phyloP scores from a whole-genome alignment of 2,329 filamentous ascomycete genomes.

The Colletotrichum sp. region DNA sequence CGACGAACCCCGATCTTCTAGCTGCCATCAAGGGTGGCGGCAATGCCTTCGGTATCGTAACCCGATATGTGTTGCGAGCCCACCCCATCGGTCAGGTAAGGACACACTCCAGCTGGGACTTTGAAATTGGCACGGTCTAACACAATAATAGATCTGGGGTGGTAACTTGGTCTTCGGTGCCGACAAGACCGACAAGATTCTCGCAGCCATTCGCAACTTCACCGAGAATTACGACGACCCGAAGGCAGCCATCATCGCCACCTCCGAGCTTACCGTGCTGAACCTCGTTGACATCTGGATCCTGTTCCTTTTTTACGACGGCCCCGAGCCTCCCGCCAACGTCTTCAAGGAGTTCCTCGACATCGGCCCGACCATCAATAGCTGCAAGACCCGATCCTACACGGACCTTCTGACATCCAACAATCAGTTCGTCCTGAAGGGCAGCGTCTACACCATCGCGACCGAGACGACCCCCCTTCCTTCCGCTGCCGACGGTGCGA shows the following conservation, averaged over 20 bases:
- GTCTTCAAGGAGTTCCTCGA: conserved; percentile 63
- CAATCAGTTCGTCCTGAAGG: conserved; percentile 34
- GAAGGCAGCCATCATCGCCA: conserved; percentile 66
- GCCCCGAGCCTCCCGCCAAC: conserved; percentile 52
- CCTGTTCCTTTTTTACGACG: conserved; percentile 69
- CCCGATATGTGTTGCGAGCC: conserved; percentile 48
- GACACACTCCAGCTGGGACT: not conserved
- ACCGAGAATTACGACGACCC: conserved; percentile 60
- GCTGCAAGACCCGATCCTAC: conserved; percentile 51
- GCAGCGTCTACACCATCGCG: conserved; percentile 40
- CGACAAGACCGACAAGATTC: conserved; percentile 37
- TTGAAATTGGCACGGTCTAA: not conserved
- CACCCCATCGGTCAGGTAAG: conserved; percentile 36
- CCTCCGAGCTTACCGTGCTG: conserved; percentile 49
- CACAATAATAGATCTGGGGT: conserved; percentile 39
- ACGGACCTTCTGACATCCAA: conserved; percentile 50
- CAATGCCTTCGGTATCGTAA: conserved; percentile 61
- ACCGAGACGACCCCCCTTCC: conserved; percentile 43
- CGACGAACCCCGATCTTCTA: conserved; percentile 53
- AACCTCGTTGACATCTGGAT: conserved; percentile 59
- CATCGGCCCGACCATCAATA: conserved; percentile 47
- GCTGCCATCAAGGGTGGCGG: conserved; percentile 59
- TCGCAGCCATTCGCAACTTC: conserved; percentile 58
- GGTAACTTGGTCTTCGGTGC: conserved; percentile 45
- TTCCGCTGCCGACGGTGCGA: conserved; percentile 25